phyloP scores from a whole-genome alignment of 805 yeast genomes.

The Yamadazyma olivae region DNA sequence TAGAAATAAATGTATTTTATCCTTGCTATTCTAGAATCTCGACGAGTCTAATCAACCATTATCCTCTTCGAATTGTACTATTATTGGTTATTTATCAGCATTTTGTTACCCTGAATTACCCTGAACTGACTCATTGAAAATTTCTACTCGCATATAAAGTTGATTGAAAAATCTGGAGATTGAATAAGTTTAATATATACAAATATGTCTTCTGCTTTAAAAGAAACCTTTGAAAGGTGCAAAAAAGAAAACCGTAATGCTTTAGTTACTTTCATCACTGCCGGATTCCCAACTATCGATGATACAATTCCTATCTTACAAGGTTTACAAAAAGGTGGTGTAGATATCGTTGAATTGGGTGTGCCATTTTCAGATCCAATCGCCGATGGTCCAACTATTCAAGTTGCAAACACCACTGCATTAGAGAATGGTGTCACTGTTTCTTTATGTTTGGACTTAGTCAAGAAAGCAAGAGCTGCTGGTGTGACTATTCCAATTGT shows the following conservation, averaged over 20 bases:
- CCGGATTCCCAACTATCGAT: constrained; percentile 86
- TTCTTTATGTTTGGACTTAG: constrained; percentile 63
- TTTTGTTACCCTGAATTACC: constrained; percentile 21
- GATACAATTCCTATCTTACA: constrained; percentile 84
- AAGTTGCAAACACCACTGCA: constrained; percentile 80
- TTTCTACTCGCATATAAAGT: constrained; percentile 2
- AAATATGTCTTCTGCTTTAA: constrained; percentile 50
- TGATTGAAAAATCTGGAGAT: not conserved
- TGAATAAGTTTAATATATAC: not conserved
- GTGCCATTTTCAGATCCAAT: constrained; percentile 97
- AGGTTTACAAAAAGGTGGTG: constrained; percentile 94
- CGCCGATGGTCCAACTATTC: constrained; percentile 98
- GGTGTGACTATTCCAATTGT: constrained; percentile 90
- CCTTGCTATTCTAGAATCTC: no score
- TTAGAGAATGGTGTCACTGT: constrained; percentile 80
- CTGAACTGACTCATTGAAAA: constrained; percentile 30
- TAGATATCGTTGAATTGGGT: constrained; percentile 91
- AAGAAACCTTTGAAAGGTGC: constrained; percentile 59
- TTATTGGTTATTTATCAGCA: no score
- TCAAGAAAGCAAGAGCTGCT: constrained; percentile 67
- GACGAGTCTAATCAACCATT: no score
- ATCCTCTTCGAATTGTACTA: no score
- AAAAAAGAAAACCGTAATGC: constrained; percentile 75
- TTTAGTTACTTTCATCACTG: constrained; percentile 87
- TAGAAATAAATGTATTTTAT: no score